Evolutionary conservation across 305 asterid genomes (phyloP), one percentile per base, ranked within the genome.

Genomic region (Solanum hybrid): DNA sequence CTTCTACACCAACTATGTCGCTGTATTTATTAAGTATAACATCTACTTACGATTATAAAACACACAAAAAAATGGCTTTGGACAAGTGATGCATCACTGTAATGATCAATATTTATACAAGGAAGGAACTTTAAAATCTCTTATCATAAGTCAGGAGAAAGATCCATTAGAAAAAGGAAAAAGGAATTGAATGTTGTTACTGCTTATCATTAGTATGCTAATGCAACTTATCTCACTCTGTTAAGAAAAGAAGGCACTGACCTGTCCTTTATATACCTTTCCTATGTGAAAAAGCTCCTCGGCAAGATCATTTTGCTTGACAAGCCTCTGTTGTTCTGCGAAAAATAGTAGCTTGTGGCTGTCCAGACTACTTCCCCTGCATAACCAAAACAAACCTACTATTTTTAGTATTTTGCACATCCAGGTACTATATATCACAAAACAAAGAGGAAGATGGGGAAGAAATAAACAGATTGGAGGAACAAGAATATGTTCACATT

Each of bases 351-450:
- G 93, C 92, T 96, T 92, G 92, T 96, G 99, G 91, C 99, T 97
- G 71, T 95, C 99, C 92, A 95, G 75, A 81, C 95, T 95, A 92
- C 90, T 94, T 85, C 98, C 98, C 86, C 98, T 96, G 95, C 95
- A 92, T 40, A 88, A 20, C 35, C 37, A 40, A 91, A 69, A 91
- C 82, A 87, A 91, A 91, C 12, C 60, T 87, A 31, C 89, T 14
- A 24, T 13, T 80, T 13, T 38, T 38, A 13, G 66, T 80, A 9
- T 38, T 36, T 13, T 80, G 14, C n/a, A 80, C 3, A 38, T 38
- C 46, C 5, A 36, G 40, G 40, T 36, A 36, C 40, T 36, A 36
- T 7, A 36, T 36, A 36, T 36, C 40, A 36, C 40, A 38, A 10
- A 38, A 38, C 46, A 38, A 38, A 10, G 46, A 38, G 46, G 46